Evolutionary conservation across 2,329 filamentous ascomycete species (phyloP).

Genomic region (Microsporum canis): DNA sequence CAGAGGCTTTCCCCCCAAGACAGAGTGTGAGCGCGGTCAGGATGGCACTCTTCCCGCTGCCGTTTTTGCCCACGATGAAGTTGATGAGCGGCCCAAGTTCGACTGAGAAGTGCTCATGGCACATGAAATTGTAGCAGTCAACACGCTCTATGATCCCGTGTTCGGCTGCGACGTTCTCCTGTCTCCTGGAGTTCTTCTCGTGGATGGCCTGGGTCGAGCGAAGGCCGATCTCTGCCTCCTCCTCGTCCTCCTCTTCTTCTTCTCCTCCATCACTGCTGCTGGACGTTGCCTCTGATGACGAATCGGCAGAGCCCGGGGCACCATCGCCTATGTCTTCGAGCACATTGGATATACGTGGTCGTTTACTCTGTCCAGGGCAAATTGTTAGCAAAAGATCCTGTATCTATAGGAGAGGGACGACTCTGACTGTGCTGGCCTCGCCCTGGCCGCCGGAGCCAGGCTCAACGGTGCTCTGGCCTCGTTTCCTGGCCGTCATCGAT

Average conservation of each 20-base stretch:
- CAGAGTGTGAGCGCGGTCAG: slow-evolving; percentile 87
- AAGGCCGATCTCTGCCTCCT: slow-evolving; percentile 39
- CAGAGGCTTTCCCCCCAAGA: slow-evolving; percentile 84
- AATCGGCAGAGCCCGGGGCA: slow-evolving; percentile 18
- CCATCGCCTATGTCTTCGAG: slow-evolving; percentile 15
- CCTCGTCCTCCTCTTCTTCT: slow-evolving; percentile 18
- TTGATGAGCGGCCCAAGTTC: slow-evolving; percentile 90
- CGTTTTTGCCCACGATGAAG: slow-evolving; percentile 95
- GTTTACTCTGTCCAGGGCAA: slow-evolving; percentile 30
- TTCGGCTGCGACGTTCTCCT: slow-evolving; percentile 64
- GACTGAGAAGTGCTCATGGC: slow-evolving; percentile 69
- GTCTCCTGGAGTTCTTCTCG: slow-evolving; percentile 39
- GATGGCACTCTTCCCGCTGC: slow-evolving; percentile 93
- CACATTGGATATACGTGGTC: slow-evolving; percentile 27
- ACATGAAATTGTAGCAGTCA: slow-evolving; percentile 91
- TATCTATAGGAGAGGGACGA: not conserved
- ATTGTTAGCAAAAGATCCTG: not conserved
- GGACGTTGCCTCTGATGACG: not conserved
- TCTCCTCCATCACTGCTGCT: slow-evolving; percentile 4
- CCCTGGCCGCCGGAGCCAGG: not conserved
- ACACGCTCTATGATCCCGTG: slow-evolving; percentile 82
- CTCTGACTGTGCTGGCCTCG: not conserved
- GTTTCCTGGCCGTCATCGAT: not conserved
- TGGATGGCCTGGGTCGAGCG: slow-evolving; percentile 54
- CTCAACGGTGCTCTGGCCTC: not conserved